Evolutionary conservation across 2,329 filamentous ascomycete species (phyloP).

Genomic region (Cordyceps cicadae): DNA sequence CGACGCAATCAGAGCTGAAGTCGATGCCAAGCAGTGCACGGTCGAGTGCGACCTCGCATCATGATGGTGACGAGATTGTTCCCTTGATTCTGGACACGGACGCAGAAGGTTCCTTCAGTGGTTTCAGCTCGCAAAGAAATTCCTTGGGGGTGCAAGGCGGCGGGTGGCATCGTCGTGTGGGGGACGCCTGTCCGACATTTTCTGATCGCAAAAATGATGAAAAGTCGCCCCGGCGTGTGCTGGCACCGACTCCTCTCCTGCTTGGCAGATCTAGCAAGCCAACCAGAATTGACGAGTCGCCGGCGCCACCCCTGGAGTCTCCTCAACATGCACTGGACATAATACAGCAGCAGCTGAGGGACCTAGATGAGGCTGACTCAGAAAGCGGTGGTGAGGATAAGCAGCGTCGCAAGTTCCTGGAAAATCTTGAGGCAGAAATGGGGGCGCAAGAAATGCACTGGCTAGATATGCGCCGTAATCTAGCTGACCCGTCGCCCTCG

Average conservation of each 20-base stretch:
- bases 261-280: slow-evolving; percentile 36
- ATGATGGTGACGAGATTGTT: slow-evolving; percentile 25
- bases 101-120: slow-evolving; percentile 13
- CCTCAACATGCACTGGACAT: slow-evolving; percentile 39
- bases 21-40: slow-evolving; percentile 1
- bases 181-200: slow-evolving; percentile 51
- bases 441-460: slow-evolving; percentile 51
- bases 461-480: slow-evolving; percentile 46
- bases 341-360: slow-evolving; percentile 45
- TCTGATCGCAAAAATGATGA: slow-evolving; percentile 41
- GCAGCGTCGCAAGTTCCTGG: slow-evolving; percentile 41
- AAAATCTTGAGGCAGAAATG: slow-evolving; percentile 55
- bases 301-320: slow-evolving; percentile 46
- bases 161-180: slow-evolving; percentile 49
- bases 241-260: slow-evolving; percentile 48
- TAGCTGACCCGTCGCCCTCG: slow-evolving; percentile 39
- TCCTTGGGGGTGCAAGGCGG: slow-evolving; percentile 12
- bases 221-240: slow-evolving; percentile 39
- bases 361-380: slow-evolving; percentile 34
- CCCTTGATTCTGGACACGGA: slow-evolving; percentile 36
- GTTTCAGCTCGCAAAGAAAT: not conserved
- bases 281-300: slow-evolving; percentile 36
- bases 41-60: not conserved
- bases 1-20: not conserved
- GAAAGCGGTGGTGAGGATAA: slow-evolving; percentile 30